phyloP scores from a whole-genome alignment of 2,329 filamentous ascomycete species.

The Albophoma yamanashiensis region DNA sequence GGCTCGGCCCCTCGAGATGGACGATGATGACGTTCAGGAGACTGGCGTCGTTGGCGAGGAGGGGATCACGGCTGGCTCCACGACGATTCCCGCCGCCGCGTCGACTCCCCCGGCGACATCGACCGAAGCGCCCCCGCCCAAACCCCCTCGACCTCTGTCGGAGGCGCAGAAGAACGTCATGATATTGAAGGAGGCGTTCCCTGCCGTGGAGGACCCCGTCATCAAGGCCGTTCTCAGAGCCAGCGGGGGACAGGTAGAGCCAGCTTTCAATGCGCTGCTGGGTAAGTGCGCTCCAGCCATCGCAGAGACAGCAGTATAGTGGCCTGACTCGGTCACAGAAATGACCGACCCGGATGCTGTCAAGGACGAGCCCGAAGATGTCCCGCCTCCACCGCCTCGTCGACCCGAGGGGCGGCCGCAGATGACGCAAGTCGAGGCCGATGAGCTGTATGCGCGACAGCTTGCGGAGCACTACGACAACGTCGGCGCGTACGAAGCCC shows the following conservation, averaged over 20 bases:
- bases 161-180: constrained; percentile 77
- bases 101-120: constrained; percentile 8
- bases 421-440: constrained; percentile 75
- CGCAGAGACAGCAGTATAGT: background rate
- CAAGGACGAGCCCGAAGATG: constrained; percentile 40
- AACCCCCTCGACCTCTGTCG: constrained; percentile 74
- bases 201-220: constrained; percentile 65
- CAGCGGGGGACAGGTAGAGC: constrained; percentile 79
- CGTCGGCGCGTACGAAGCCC: constrained; percentile 44
- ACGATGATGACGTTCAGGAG: constrained; percentile 61
- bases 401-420: constrained; percentile 54
- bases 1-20: constrained; percentile 53
- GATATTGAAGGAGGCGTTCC: constrained; percentile 90
- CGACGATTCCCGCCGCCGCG: constrained; percentile 18
- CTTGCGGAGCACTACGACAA: constrained; percentile 84
- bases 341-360: constrained; percentile 71
- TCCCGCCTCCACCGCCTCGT: constrained; percentile 68
- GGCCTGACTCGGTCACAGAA: constrained; percentile 29
- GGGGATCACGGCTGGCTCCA: constrained; percentile 13
- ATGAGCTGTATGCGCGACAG: constrained; percentile 86
- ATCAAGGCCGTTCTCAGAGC: constrained; percentile 82
- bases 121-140: constrained; percentile 49
- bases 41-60: constrained; percentile 38
- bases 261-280: constrained; percentile 88
- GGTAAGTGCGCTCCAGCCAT: constrained; percentile 34